phyloP scores from a whole-genome alignment of 805 yeast genomes.

The Hanseniaspora thailandica region DNA sequence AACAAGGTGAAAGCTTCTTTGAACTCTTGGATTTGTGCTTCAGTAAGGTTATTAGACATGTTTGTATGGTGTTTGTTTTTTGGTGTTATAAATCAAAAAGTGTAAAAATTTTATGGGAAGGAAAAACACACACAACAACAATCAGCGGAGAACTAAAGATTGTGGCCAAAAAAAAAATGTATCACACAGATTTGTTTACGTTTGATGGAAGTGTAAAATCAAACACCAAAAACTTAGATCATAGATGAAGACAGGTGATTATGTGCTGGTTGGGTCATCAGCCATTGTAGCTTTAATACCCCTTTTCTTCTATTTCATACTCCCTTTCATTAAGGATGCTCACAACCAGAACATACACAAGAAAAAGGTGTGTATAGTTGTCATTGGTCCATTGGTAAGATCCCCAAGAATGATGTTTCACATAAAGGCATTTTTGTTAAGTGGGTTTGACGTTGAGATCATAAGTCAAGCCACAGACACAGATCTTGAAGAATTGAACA shows the following conservation, averaged over 20 bases:
- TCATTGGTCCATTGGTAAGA: slow-evolving; percentile 86
- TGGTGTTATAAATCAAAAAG: background rate
- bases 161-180: too few relatives aligned
- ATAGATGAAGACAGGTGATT: background rate
- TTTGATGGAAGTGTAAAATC: too few relatives aligned
- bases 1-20: slow-evolving; percentile 95
- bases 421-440: slow-evolving; percentile 57
- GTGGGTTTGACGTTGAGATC: slow-evolving; percentile 64
- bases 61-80: background rate
- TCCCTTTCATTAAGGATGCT: slow-evolving; percentile 31
- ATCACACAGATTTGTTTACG: too few relatives aligned
- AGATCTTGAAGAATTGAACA: slow-evolving; percentile 28
- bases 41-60: slow-evolving; percentile 53
- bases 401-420: slow-evolving; percentile 93
- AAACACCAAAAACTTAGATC: too few relatives aligned
- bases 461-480: slow-evolving; percentile 66
- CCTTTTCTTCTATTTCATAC: slow-evolving; percentile 24
- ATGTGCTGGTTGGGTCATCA: slow-evolving; percentile 35
- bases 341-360: slow-evolving; percentile 22
- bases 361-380: slow-evolving; percentile 61
- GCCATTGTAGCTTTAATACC: slow-evolving; percentile 27
- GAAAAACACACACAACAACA: too few relatives aligned
- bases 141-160: too few relatives aligned
- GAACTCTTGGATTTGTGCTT: slow-evolving; percentile 92
- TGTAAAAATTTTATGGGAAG: background rate